A percentile compares a stretch with the other conserved stretches of the same genome.
Conservation (phyloP, 2,329 filamentous ascomycete species). For the Epichloe amarillans region DNA sequence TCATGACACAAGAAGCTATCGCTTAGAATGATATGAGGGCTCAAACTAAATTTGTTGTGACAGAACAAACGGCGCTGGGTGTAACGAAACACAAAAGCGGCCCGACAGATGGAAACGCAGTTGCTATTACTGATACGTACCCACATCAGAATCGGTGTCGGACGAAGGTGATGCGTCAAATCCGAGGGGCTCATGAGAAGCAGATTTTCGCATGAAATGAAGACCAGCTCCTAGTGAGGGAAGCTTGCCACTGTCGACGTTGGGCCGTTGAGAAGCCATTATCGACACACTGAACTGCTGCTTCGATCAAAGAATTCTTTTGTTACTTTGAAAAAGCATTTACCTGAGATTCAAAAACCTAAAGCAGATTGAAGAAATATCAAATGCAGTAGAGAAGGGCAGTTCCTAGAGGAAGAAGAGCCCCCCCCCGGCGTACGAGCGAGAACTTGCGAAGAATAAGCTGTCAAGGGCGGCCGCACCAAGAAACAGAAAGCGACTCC, state of each 20-base stretch:
- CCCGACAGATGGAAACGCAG: not conserved
- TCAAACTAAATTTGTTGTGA: not conserved
- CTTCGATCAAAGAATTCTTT: not conserved
- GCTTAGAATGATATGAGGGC: not conserved
- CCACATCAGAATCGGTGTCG: not conserved
- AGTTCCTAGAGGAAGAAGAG: not conserved
- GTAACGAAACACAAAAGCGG: not conserved
- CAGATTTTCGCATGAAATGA: conserved; percentile 6
- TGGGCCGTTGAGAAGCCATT: not conserved
- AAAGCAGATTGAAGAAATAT: not conserved
- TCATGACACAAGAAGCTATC: not conserved
- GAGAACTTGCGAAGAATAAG: not conserved
- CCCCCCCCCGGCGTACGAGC: not conserved
- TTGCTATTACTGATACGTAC: not conserved
- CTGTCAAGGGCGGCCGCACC: not conserved
- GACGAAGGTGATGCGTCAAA: conserved; percentile 3
- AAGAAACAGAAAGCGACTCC: not conserved
- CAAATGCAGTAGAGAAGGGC: not conserved
- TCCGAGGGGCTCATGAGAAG: conserved; percentile 9
- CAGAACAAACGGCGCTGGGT: not conserved
- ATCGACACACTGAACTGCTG: not conserved
- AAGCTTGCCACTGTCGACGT: not conserved
- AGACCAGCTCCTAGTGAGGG: conserved; percentile 3
- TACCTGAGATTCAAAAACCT: no score
- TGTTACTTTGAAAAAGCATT: no score